Percentiles rank a stretch among this genome's conserved stretches.
phyloP scores from a whole-genome alignment of 1,284 basidiomycete genomes.

The Sporisorium iseilematis-ciliati region DNA sequence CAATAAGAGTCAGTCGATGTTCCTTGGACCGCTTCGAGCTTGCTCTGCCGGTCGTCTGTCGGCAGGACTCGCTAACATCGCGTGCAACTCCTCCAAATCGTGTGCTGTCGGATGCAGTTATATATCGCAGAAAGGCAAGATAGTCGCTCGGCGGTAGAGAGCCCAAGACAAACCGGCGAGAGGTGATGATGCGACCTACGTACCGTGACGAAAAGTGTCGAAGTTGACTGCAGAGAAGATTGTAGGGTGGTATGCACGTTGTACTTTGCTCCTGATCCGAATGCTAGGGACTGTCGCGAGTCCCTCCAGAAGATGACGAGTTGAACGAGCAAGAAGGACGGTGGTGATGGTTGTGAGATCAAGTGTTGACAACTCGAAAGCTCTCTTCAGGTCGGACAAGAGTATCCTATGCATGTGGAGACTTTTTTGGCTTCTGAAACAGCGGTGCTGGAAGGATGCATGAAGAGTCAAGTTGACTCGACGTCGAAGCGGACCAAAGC shows the following conservation, averaged over 20 bases:
- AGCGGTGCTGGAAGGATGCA: neutral
- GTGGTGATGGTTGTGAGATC: slow-evolving; percentile 8
- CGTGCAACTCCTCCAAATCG: neutral
- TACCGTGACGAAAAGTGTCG: slow-evolving; percentile 17
- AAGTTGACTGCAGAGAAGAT: slow-evolving; percentile 1
- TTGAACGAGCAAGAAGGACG: neutral
- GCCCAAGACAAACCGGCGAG: neutral
- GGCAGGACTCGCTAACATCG: too few relatives aligned
- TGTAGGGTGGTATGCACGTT: neutral
- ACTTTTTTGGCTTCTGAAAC: slow-evolving; percentile 1
- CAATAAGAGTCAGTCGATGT: slow-evolving; percentile 1
- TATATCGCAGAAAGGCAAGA: too few relatives aligned
- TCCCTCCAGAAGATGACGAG: neutral
- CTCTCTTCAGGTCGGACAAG: neutral
- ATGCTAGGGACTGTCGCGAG: neutral
- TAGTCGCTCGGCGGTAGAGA: neutral
- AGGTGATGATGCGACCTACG: slow-evolving; percentile 1
- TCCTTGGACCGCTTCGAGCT: neutral
- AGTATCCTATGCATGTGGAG: slow-evolving; percentile 7
- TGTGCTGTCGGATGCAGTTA: too few relatives aligned
- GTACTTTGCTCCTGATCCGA: neutral
- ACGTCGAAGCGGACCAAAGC: neutral
- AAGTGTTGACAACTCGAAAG: neutral
- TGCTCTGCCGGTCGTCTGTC: neutral
- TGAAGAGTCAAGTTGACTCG: slow-evolving; percentile 12